Evolutionary conservation across 345 rosid genomes (phyloP).

Genomic region (Corchorus capsularis): DNA sequence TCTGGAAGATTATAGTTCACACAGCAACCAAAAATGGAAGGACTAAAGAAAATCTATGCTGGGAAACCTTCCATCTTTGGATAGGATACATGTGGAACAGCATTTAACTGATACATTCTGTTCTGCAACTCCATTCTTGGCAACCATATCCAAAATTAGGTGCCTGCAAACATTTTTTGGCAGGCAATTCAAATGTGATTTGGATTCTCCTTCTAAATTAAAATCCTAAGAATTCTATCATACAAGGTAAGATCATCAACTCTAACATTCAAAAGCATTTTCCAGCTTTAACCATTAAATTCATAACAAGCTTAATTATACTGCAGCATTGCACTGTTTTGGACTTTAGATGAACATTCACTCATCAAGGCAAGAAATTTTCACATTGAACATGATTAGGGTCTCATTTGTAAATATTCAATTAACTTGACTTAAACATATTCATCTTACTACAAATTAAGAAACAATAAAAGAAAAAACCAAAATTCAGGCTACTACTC

Average conservation of each 20-base stretch:
- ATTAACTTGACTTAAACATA: background rate
- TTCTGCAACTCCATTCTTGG: background rate
- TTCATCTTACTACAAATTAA: background rate
- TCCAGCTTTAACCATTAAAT: background rate
- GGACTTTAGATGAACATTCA: background rate
- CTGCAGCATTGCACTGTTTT: background rate
- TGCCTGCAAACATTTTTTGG: background rate
- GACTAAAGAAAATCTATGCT: background rate
- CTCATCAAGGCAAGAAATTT: background rate
- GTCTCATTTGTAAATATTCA: background rate
- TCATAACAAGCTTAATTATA: background rate
- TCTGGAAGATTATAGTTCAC: background rate
- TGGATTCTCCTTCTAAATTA: background rate
- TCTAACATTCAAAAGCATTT: background rate
- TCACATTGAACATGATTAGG: background rate
- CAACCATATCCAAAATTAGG: background rate
- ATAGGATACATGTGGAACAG: background rate
- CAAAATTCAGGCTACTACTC: too few relatives aligned
- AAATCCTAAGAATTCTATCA: background rate
- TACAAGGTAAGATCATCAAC: background rate
- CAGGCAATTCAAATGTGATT: background rate
- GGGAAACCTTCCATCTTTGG: background rate
- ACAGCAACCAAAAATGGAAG: too few relatives aligned
- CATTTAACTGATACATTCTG: background rate
- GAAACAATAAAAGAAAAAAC: too few relatives aligned